Evolutionary conservation across 495 filamentous ascomycete species (phyloP).

Genomic region (Penicillium longicatenatum): DNA sequence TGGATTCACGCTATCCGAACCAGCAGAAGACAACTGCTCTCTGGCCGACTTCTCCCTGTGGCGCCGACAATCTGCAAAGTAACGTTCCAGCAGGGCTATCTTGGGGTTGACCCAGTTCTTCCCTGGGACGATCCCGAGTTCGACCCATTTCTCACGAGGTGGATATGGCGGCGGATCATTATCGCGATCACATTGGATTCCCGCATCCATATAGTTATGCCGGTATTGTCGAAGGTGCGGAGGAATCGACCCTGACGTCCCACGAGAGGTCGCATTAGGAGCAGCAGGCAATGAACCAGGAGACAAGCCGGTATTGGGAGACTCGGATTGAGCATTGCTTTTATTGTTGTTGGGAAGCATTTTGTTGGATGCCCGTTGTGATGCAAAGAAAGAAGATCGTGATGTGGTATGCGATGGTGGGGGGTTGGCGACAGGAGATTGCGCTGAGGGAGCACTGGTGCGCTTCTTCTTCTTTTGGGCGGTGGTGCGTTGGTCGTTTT

Average conservation of each 20-base stretch:
- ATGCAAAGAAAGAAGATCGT: slow-evolving; percentile 22
- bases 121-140: no score
- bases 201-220: slow-evolving; percentile 46
- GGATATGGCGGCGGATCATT: no score
- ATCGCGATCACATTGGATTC: slow-evolving; percentile 49
- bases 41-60: slow-evolving; percentile 12
- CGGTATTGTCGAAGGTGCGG: slow-evolving; percentile 15
- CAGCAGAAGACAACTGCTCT: slow-evolving; percentile 23
- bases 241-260: slow-evolving; percentile 34
- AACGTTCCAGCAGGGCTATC: slow-evolving; percentile 47
- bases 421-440: slow-evolving; percentile 29
- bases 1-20: slow-evolving; percentile 18
- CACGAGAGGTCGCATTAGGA: slow-evolving; percentile 31
- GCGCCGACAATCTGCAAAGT: slow-evolving; percentile 42
- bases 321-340: slow-evolving; percentile 28
- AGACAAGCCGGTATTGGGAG: slow-evolving; percentile 29
- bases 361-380: slow-evolving; percentile 18
- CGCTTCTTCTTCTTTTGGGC: slow-evolving; percentile 49
- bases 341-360: slow-evolving; percentile 23
- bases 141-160: no score
- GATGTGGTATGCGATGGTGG: slow-evolving; percentile 9
- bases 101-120: slow-evolving; percentile 21
- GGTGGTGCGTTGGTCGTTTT: slow-evolving; percentile 49
- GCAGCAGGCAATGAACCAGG: slow-evolving; percentile 19
- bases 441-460: slow-evolving; percentile 41